These are phyloP conservation scores for Mallotus repandus DNA, from an alignment of 441 rosid genomes.

Conservation along the genomic window DNA sequence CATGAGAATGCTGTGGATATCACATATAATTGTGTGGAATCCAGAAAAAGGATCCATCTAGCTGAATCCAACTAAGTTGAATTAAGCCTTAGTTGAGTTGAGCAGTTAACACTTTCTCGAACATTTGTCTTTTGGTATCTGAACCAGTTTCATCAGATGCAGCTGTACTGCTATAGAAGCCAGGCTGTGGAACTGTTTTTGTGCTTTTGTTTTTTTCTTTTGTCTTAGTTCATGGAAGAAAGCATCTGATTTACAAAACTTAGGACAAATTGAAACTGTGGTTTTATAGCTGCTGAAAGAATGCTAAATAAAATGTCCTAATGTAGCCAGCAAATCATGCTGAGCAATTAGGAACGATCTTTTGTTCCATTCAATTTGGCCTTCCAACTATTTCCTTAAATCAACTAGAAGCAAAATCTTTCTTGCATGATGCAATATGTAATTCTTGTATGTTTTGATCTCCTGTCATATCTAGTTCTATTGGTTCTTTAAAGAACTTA, in stretches of 20 bases:
- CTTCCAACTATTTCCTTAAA: neutral
- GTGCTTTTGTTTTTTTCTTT: neutral
- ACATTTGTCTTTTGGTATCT: neutral
- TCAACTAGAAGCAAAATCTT: neutral
- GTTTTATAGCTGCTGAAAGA: neutral
- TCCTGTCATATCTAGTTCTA: neutral
- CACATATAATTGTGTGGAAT: neutral
- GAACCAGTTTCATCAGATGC: constrained; percentile 1
- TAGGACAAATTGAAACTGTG: neutral
- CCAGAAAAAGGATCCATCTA: neutral
- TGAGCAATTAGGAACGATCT: neutral
- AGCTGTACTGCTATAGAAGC: neutral
- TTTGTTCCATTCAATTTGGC: neutral
- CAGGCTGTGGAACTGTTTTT: neutral
- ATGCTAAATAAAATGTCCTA: neutral
- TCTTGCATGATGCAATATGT: neutral
- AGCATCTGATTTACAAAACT: neutral
- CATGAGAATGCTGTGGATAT: neutral
- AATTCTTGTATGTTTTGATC: neutral
- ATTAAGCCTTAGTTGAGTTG: neutral
- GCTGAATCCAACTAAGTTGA: neutral
- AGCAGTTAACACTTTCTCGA: neutral
- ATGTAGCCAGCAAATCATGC: neutral
- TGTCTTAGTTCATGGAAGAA: neutral
- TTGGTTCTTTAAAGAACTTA: neutral